Conservation (phyloP, 192 early-diverging fungal species). For the Jimgerdemannia flammicorona region DNA sequence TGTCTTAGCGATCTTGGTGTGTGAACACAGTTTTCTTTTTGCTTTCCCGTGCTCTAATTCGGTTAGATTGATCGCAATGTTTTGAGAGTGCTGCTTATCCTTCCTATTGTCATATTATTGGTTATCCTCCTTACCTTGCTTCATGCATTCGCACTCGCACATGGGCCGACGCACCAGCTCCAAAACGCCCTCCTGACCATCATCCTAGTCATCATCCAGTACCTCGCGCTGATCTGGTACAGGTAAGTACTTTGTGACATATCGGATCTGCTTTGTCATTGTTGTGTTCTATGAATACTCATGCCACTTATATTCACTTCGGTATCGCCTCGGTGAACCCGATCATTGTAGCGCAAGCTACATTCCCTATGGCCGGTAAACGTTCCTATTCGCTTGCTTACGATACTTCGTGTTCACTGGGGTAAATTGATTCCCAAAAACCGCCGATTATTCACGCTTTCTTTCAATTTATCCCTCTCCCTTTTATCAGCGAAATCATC, state of each 20-base stretch:
- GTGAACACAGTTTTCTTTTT: slow-evolving; percentile 2
- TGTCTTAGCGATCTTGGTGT: slow-evolving; percentile 65
- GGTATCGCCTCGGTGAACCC: too few species aligned
- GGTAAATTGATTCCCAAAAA: too few species aligned
- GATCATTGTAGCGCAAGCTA: slow-evolving; percentile 68
- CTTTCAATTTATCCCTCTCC: too few species aligned
- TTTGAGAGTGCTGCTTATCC: too few species aligned
- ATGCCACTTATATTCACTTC: too few species aligned
- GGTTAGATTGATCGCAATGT: too few species aligned
- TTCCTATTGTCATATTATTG: too few species aligned
- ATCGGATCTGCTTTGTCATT: too few species aligned
- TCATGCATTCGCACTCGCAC: too few species aligned
- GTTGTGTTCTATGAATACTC: too few species aligned
- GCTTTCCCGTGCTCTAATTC: background rate
- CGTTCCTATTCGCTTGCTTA: background rate
- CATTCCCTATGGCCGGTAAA: slow-evolving; percentile 84
- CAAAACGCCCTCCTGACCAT: slow-evolving; percentile 65
- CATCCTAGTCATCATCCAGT: slow-evolving; percentile 83
- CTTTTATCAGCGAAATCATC: background rate
- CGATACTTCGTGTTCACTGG: background rate
- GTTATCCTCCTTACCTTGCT: too few species aligned
- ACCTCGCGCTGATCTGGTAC: slow-evolving; percentile 86
- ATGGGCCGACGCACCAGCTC: slow-evolving; percentile 23
- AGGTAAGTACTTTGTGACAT: slow-evolving; percentile 31
- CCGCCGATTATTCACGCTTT: too few species aligned